These are phyloP conservation scores for Rostrohypoxylon terebratum DNA, from an alignment of 495 filamentous ascomycete genomes.

Conservation along the genomic window DNA sequence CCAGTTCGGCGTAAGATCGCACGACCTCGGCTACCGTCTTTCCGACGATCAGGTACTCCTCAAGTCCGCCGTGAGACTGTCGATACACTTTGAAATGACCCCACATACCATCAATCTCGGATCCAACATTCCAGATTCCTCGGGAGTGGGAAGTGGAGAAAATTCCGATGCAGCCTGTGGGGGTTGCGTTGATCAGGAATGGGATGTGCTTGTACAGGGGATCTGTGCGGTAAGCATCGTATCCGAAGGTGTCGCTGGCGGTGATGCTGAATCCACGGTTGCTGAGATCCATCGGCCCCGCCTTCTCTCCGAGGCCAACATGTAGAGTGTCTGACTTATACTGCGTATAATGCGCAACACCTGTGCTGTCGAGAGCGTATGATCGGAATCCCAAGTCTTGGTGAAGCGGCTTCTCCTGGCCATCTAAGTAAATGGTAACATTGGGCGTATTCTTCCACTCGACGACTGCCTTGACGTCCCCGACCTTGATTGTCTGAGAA, in stretches of 20 bases:
- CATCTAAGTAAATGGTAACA: conserved; percentile 66
- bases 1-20: conserved; percentile 71
- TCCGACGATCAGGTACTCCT: conserved; percentile 76
- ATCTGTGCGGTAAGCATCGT: conserved; percentile 76
- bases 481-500: conserved; percentile 56
- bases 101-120: conserved; percentile 77
- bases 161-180: conserved; percentile 69
- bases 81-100: conserved; percentile 77
- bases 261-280: conserved; percentile 73
- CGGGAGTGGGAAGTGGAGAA: conserved; percentile 73
- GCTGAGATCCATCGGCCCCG: conserved; percentile 76
- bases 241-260: conserved; percentile 76
- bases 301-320: conserved; percentile 76
- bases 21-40: conserved; percentile 73
- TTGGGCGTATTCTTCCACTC: conserved; percentile 68
- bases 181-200: conserved; percentile 71
- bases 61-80: conserved; percentile 75
- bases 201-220: conserved; percentile 81
- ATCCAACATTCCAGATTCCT: conserved; percentile 73
- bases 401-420: conserved; percentile 62
- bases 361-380: conserved; percentile 68
- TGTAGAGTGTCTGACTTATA: conserved; percentile 70
- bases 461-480: conserved; percentile 62
- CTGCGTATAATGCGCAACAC: conserved; percentile 69
- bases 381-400: conserved; percentile 70